Evolutionary conservation across 2,329 filamentous ascomycete species (phyloP).

Genomic region (Aspergillus novoparasiticus): DNA sequence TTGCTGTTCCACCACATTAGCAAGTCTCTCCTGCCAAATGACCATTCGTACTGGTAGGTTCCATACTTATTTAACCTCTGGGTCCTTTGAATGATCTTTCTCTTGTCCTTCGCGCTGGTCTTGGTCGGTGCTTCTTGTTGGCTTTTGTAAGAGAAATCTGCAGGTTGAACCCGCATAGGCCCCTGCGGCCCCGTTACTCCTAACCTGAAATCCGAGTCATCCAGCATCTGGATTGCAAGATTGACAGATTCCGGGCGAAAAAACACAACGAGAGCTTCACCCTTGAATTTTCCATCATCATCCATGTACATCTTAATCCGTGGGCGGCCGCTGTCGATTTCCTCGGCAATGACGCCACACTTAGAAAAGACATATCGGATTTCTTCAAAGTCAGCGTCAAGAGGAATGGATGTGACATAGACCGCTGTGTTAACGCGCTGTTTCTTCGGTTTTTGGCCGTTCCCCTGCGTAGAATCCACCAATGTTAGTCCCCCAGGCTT

Average conservation of each 20-base stretch:
- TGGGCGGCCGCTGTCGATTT: slow-evolving; percentile 83
- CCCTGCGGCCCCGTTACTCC: slow-evolving; percentile 56
- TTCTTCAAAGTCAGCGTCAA: slow-evolving; percentile 77
- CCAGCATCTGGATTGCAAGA: slow-evolving; percentile 58
- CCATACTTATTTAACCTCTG: slow-evolving; percentile 75
- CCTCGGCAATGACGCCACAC: slow-evolving; percentile 89
- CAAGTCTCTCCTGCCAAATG: neutral
- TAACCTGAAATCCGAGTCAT: slow-evolving; percentile 70
- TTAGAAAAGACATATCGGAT: slow-evolving; percentile 83
- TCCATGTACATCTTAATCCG: slow-evolving; percentile 93
- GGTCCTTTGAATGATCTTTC: slow-evolving; percentile 88
- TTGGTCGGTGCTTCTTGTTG: slow-evolving; percentile 66
- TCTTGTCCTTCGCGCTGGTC: slow-evolving; percentile 68
- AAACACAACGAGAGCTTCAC: slow-evolving; percentile 89
- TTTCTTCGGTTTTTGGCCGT: slow-evolving; percentile 44
- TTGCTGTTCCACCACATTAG: slow-evolving; percentile 58
- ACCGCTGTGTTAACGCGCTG: slow-evolving; percentile 78
- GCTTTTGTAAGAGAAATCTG: slow-evolving; percentile 91
- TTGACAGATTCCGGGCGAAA: slow-evolving; percentile 93
- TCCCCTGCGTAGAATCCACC: slow-evolving; percentile 21
- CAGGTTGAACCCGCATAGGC: slow-evolving; percentile 78
- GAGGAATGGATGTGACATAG: slow-evolving; percentile 85
- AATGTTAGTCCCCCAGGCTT: neutral
- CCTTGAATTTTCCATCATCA: slow-evolving; percentile 82
- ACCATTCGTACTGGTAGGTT: neutral